These are phyloP conservation scores for Starmera quercuum DNA, from an alignment of 805 yeast species.

Conservation along the genomic window DNA sequence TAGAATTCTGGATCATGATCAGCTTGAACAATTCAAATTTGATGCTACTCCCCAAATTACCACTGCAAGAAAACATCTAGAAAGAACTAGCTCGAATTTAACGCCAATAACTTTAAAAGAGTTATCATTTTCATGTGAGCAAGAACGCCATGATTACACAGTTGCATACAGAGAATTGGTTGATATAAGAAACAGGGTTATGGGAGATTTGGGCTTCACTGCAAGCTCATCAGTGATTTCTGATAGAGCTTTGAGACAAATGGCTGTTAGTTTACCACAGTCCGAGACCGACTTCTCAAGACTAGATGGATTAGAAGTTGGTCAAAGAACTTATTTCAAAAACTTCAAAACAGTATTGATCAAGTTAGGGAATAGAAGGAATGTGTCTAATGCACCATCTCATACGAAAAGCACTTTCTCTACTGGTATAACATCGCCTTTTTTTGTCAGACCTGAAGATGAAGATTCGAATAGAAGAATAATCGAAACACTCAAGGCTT, in stretches of 20 bases:
- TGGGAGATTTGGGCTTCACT: slow-evolving; percentile 30
- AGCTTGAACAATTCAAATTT: slow-evolving; percentile 14
- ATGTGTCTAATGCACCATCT: slow-evolving; percentile 4
- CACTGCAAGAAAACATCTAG: slow-evolving; percentile 14
- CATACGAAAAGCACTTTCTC: neutral
- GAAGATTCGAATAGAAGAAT: neutral
- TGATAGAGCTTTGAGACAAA: slow-evolving; percentile 38
- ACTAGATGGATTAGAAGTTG: slow-evolving; percentile 24
- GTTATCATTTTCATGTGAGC: slow-evolving; percentile 11
- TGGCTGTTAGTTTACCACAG: slow-evolving; percentile 49
- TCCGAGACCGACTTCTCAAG: slow-evolving; percentile 37
- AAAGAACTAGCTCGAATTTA: slow-evolving; percentile 15
- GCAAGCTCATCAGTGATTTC: slow-evolving; percentile 27
- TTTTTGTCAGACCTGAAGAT: neutral
- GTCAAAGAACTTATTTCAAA: slow-evolving; percentile 6
- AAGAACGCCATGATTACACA: slow-evolving; percentile 12
- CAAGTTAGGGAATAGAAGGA: slow-evolving; percentile 2
- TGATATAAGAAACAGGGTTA: slow-evolving; percentile 32
- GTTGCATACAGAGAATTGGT: slow-evolving; percentile 23
- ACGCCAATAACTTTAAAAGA: slow-evolving; percentile 16
- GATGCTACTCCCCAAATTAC: slow-evolving; percentile 16
- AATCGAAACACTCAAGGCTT: neutral
- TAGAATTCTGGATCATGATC: slow-evolving; percentile 2
- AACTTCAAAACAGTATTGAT: neutral
- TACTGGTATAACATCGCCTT: no score